Evolutionary conservation across 352 stramenopile genomes (phyloP), one percentile per base, ranked within the genome.

Genomic region (Hyaloperonospora arabidopsidis): DNA sequence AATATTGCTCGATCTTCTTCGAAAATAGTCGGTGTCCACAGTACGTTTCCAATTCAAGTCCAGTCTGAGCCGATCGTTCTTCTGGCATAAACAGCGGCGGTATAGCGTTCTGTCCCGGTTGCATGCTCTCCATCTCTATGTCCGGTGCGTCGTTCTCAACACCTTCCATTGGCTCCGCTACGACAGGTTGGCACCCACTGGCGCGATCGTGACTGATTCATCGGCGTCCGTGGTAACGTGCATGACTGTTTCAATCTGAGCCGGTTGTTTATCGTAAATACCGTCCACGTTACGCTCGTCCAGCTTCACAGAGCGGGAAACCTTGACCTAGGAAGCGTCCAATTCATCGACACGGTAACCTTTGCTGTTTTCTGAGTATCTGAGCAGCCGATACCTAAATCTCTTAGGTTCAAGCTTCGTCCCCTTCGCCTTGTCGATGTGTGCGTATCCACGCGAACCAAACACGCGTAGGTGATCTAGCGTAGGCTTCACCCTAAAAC

Each of bases 381-480:
- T 54, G 4, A 67, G 44, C 13, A 72, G 47, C 17, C 59, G 51
- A 22, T 61, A 70, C 8, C 21, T 52, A 18, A 57, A 62, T 6
- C 43, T 61, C 40, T 71, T 71, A 0, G 51, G 17, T 13, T 61
- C 49, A 1, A 76, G 43, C 36, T 71, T 71, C 10, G 61, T 60
- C 5, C 61, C 34, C 44, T 68, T 68, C 3, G 45, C 40, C 14
- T 66, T 29, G 36, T 65, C 56, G 11, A 70, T 52, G 29, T 65
- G 59, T 13, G 51, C 57, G 15, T 66, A 74, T 1, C 50, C 61
- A 0, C 46, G 47, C 14, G 56, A 70, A 14, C 61, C 61, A 40
- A 70, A 70, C 13, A 76, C 63, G 18, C 54, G 53, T 5, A 71
- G 12, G 19, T 70, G 44, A 1, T 49, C 45, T 28, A 76, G 8